phyloP scores from a whole-genome alignment of 495 filamentous ascomycete genomes.

The Penicillium subrubescens region DNA sequence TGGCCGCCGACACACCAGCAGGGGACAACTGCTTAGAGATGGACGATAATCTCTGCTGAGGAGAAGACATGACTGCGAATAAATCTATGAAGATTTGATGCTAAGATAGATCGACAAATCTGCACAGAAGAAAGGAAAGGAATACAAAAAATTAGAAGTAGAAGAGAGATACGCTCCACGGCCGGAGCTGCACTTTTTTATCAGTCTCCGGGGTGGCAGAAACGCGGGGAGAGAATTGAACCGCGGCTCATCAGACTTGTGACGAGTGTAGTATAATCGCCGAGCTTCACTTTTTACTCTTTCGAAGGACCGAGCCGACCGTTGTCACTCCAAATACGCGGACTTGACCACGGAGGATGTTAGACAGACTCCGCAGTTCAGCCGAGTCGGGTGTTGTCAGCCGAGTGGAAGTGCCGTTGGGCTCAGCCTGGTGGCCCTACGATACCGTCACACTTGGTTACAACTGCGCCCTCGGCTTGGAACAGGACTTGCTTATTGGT shows the following conservation, averaged over 20 bases:
- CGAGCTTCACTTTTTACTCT: background rate
- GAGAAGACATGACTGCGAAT: slow-evolving; percentile 40
- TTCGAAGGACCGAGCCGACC: slow-evolving; percentile 21
- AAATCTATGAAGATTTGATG: background rate
- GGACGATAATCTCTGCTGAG: slow-evolving; percentile 45
- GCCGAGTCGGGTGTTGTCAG: slow-evolving; percentile 5
- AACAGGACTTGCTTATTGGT: slow-evolving; percentile 10
- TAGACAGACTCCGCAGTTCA: background rate
- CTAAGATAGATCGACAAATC: background rate
- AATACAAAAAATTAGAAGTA: background rate
- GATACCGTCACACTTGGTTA: slow-evolving; percentile 31
- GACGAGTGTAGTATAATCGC: background rate
- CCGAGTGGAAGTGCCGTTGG: slow-evolving; percentile 34
- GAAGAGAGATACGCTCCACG: background rate
- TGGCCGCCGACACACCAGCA: slow-evolving; percentile 30
- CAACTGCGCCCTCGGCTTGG: slow-evolving; percentile 30
- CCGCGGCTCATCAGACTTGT: slow-evolving; percentile 19
- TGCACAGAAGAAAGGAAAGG: background rate
- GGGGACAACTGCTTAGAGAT: slow-evolving; percentile 44
- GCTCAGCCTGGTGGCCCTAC: slow-evolving; percentile 22
- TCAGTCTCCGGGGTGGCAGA: slow-evolving; percentile 5
- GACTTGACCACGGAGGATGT: background rate
- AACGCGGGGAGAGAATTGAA: slow-evolving; percentile 19
- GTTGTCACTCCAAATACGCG: background rate
- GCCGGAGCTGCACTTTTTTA: slow-evolving; percentile 8